Conservation (phyloP, 2,329 filamentous ascomycete species). For the Monosporascus ibericus region DNA sequence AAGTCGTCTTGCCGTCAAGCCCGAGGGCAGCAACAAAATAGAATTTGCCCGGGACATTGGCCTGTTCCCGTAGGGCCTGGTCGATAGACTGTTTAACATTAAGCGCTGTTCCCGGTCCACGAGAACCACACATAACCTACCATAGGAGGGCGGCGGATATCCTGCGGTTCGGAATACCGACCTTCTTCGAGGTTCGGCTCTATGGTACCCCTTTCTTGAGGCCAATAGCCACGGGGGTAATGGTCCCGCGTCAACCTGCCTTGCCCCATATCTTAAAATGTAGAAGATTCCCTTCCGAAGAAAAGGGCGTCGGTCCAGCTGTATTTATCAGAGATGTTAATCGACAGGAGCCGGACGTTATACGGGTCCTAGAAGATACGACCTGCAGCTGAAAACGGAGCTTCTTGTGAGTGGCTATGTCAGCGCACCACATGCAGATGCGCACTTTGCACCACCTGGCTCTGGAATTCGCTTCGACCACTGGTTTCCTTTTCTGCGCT, state of each 20-base stretch:
- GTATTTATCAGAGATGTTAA: not conserved
- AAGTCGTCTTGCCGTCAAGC: constrained; percentile 39
- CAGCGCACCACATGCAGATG: not conserved
- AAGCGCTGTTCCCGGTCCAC: constrained; percentile 5
- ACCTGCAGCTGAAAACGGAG: not conserved
- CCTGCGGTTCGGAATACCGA: constrained; percentile 30
- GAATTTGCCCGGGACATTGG: constrained; percentile 42
- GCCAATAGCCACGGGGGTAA: constrained; percentile 31
- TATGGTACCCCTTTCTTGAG: constrained; percentile 17
- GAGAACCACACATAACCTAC: constrained; percentile 20
- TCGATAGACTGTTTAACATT: constrained; percentile 38
- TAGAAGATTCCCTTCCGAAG: not conserved
- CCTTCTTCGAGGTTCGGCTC: constrained; percentile 23
- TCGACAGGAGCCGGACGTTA: not conserved
- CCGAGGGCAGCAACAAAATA: constrained; percentile 48
- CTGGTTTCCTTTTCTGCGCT: constrained; percentile 10
- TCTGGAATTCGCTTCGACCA: constrained; percentile 6
- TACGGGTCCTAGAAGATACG: not conserved
- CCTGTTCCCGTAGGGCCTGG: constrained; percentile 44
- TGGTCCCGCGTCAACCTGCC: constrained; percentile 31
- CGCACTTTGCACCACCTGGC: constrained; percentile 1
- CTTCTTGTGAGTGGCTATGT: not conserved
- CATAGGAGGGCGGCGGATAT: constrained; percentile 32
- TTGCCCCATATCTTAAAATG: constrained; percentile 32
- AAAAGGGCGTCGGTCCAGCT: not conserved